Conservation (phyloP, 1,284 basidiomycete genomes). For the Puccinia hordei region DNA sequence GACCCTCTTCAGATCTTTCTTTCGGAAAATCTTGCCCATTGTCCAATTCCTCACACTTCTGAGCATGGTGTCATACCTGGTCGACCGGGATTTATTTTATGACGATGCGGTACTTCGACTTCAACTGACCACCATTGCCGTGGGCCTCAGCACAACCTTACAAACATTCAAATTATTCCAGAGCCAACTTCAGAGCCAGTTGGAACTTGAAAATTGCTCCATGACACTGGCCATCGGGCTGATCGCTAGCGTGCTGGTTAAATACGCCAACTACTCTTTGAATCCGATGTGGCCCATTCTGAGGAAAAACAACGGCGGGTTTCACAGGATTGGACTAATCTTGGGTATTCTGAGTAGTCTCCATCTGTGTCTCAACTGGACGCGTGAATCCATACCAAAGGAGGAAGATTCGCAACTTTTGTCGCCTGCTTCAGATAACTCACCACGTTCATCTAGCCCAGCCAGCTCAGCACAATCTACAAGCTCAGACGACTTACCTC, state of each 20-base stretch:
- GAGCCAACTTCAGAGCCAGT: conserved; percentile 25
- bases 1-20: conserved; percentile 15
- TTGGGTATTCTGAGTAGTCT: conserved; percentile 58
- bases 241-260: conserved; percentile 71
- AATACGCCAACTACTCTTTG: conserved; percentile 76
- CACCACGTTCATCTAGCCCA: neutral
- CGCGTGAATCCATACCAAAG: neutral
- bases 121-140: conserved; percentile 39
- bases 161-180: conserved; percentile 32
- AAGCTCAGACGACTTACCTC: conserved; percentile 6
- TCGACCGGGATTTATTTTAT: conserved; percentile 47
- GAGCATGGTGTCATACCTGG: conserved; percentile 37
- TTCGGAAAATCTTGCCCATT: conserved; percentile 17
- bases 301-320: conserved; percentile 64
- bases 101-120: conserved; percentile 49
- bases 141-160: conserved; percentile 20
- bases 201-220: conserved; percentile 31
- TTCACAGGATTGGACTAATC: conserved; percentile 70
- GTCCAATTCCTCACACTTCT: conserved; percentile 32
- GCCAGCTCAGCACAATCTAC: neutral
- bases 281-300: conserved; percentile 87
- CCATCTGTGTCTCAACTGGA: neutral
- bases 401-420: conserved; percentile 14
- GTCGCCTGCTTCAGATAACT: neutral
- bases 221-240: conserved; percentile 64